phyloP scores from a whole-genome alignment of 2,329 filamentous ascomycete genomes.

The Botrytis tulipae region DNA sequence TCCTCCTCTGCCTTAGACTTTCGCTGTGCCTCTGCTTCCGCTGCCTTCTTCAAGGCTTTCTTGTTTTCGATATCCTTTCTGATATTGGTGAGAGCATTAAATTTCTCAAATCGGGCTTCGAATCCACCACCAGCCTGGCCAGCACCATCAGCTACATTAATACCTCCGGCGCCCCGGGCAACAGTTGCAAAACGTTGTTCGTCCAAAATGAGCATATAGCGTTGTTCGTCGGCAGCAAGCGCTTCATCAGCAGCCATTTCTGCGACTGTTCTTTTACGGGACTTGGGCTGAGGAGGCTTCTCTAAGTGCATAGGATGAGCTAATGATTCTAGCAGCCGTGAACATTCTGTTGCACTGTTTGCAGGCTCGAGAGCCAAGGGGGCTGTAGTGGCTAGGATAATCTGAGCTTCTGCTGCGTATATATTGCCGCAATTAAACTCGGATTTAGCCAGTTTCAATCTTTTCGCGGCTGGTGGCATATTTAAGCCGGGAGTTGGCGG shows the following conservation, averaged over 20 bases:
- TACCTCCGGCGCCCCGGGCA: slow-evolving; percentile 55
- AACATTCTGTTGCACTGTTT: slow-evolving; percentile 64
- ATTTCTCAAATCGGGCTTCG: slow-evolving; percentile 83
- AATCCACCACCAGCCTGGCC: slow-evolving; percentile 72
- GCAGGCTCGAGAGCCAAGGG: slow-evolving; percentile 78
- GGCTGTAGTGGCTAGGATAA: slow-evolving; percentile 70
- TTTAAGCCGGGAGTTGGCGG: slow-evolving; percentile 60
- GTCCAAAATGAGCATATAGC: slow-evolving; percentile 90
- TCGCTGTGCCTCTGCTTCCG: slow-evolving; percentile 51
- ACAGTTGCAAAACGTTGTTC: slow-evolving; percentile 68
- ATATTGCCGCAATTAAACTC: slow-evolving; percentile 74
- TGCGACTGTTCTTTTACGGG: slow-evolving; percentile 87
- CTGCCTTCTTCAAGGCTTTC: slow-evolving; percentile 71
- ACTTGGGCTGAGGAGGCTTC: slow-evolving; percentile 78
- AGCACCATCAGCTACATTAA: slow-evolving; percentile 65
- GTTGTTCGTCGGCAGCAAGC: slow-evolving; percentile 80
- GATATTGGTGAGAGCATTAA: slow-evolving; percentile 87
- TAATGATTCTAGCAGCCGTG: slow-evolving; percentile 68
- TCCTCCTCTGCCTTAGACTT: slow-evolving; percentile 49
- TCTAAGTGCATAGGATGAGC: slow-evolving; percentile 76
- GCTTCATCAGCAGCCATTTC: slow-evolving; percentile 96
- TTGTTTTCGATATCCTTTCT: slow-evolving; percentile 74
- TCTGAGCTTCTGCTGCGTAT: slow-evolving; percentile 70
- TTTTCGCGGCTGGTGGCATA: slow-evolving; percentile 61
- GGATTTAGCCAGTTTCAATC: slow-evolving; percentile 68